phyloP scores from a whole-genome alignment of 2,329 filamentous ascomycete genomes.

The Bisporella sp. region DNA sequence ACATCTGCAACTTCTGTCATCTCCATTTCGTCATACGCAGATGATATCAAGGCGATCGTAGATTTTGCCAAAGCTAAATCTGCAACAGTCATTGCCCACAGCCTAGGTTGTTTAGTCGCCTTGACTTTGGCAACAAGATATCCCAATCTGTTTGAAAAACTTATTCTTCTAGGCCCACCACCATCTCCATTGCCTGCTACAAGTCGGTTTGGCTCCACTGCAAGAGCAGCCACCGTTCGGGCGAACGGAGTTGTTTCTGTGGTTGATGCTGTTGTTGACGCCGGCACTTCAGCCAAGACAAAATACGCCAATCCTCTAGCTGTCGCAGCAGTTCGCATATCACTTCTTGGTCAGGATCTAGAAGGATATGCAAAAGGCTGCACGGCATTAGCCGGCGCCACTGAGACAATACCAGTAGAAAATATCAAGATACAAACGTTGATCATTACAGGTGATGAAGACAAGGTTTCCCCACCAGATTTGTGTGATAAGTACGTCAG shows the following conservation, averaged over 20 bases:
- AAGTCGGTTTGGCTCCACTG: conserved; percentile 22
- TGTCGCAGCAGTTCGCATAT: conserved; percentile 34
- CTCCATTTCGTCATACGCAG: conserved; percentile 36
- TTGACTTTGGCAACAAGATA: conserved; percentile 33
- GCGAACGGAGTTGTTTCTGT: conserved; percentile 37
- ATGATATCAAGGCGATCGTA: conserved; percentile 35
- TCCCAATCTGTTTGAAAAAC: conserved; percentile 33
- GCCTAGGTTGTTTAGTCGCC: conserved; percentile 43
- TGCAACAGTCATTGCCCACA: conserved; percentile 42
- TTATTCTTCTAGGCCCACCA: conserved; percentile 42
- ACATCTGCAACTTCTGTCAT: conserved; percentile 37
- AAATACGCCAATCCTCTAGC: conserved; percentile 33
- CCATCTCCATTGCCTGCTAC: conserved; percentile 36
- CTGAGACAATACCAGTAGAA: conserved; percentile 27
- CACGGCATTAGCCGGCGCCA: conserved; percentile 37
- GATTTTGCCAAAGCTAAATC: conserved; percentile 25
- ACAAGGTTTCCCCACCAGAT: conserved; percentile 34
- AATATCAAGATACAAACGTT: conserved; percentile 28
- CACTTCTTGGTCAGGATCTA: conserved; percentile 39
- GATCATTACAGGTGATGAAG: conserved; percentile 39
- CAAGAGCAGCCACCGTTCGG: conserved; percentile 35
- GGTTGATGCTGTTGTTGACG: conserved; percentile 31
- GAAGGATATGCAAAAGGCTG: conserved; percentile 50
- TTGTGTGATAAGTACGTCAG: conserved; percentile 28
- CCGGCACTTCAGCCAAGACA: conserved; percentile 31